Conservation (phyloP, 2,329 filamentous ascomycete species). For the Pseudogymnoascus sp. region DNA sequence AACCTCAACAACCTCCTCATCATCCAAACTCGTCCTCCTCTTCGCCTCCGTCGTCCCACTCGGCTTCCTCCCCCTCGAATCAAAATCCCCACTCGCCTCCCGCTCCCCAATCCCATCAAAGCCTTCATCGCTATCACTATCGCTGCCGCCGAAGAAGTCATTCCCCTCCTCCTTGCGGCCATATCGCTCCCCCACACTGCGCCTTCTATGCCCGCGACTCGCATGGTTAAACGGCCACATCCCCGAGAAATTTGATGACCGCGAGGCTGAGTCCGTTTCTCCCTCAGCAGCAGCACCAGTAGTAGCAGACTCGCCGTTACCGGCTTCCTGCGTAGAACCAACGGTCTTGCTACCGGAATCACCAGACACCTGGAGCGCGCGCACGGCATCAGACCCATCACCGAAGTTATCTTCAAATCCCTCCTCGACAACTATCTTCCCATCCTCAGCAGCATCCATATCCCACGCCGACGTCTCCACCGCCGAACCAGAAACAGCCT, state of each 20-base stretch:
- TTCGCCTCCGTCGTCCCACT: constrained; percentile 26
- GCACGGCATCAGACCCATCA: background rate
- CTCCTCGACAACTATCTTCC: background rate
- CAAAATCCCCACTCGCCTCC: constrained; percentile 12
- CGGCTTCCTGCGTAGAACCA: background rate
- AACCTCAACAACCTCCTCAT: constrained; percentile 26
- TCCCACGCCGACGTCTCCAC: background rate
- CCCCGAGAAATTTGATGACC: background rate
- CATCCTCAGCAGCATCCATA: background rate
- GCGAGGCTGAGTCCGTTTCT: background rate
- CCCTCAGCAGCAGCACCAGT: background rate
- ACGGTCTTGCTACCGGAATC: background rate
- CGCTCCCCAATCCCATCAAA: constrained; percentile 11
- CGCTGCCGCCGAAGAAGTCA: constrained; percentile 16
- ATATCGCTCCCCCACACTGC: background rate
- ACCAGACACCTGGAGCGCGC: background rate
- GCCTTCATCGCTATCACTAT: constrained; percentile 18
- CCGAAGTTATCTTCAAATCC: constrained; percentile 1
- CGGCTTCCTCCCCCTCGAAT: constrained; percentile 15
- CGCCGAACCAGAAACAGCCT: background rate
- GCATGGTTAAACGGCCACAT: background rate
- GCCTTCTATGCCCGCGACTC: background rate
- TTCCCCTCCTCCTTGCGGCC: background rate
- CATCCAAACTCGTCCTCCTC: constrained; percentile 27
- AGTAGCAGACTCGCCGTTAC: background rate